Percentiles rank a stretch among this genome's conserved stretches.
Evolutionary conservation across 2,329 filamentous ascomycete species (phyloP).

Genomic region (Emergomyces orientalis): DNA sequence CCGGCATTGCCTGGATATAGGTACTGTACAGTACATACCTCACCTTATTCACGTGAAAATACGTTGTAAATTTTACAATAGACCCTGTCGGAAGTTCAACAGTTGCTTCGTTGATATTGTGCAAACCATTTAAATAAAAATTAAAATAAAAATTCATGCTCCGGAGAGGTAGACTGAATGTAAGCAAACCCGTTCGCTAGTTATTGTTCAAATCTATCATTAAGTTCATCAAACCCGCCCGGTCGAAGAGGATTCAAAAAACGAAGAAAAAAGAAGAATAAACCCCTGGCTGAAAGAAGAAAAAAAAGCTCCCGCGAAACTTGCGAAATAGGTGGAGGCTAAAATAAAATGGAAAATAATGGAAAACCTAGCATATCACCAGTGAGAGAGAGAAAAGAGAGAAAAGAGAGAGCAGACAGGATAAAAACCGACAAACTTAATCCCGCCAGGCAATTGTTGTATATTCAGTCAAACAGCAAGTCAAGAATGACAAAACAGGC

Average conservation of each 20-base stretch:
- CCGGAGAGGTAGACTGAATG: too few relatives aligned
- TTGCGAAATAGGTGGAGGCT: not conserved
- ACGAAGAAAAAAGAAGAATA: not conserved
- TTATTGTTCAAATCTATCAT: not conserved
- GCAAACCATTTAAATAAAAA: not conserved
- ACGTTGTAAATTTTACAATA: not conserved
- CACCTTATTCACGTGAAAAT: not conserved
- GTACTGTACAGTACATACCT: not conserved
- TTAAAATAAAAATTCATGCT: not conserved
- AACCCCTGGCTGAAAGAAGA: not conserved
- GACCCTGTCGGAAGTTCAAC: not conserved
- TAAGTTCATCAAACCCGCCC: not conserved
- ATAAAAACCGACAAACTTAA: not conserved
- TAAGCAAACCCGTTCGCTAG: not conserved
- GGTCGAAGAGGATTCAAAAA: not conserved
- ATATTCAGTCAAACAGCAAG: not conserved
- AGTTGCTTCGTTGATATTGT: not conserved
- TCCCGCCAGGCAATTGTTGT: not conserved
- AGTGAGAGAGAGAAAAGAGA: not conserved
- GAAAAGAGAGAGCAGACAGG: not conserved
- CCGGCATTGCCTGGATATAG: not conserved
- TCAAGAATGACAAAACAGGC: too few relatives aligned
- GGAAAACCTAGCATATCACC: not conserved
- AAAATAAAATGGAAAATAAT: not conserved
- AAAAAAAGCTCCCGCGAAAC: not conserved